These are phyloP conservation scores for Speleostelium caveatum DNA, from an alignment of 78 protist genomes.

Conservation along the genomic window DNA sequence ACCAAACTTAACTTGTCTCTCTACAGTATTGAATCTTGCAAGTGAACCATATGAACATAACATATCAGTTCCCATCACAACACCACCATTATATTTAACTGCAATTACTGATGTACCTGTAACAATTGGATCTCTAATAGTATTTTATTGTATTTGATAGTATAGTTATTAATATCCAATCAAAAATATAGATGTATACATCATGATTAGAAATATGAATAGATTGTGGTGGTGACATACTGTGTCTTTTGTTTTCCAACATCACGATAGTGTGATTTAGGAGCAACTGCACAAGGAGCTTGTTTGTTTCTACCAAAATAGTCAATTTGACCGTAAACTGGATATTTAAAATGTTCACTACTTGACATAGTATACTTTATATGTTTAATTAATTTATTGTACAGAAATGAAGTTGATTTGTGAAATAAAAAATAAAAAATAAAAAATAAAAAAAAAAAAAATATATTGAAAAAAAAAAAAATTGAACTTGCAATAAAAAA, in stretches of 20 bases:
- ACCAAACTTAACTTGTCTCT: slow-evolving; percentile 81
- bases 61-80: slow-evolving; percentile 94
- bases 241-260: slow-evolving; percentile 60
- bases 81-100: slow-evolving; percentile 94
- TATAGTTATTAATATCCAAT: background rate
- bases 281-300: background rate
- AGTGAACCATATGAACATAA: slow-evolving; percentile 93
- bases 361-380: too few species aligned
- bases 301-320: slow-evolving; percentile 23
- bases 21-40: slow-evolving; percentile 88
- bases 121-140: slow-evolving; percentile 86
- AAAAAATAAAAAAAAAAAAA: background rate
- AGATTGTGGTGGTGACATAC: background rate
- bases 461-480: background rate
- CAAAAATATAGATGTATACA: background rate
- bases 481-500: too few species aligned
- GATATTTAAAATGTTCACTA: slow-evolving; percentile 28
- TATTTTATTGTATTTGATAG: background rate
- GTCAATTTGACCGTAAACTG: slow-evolving; percentile 71
- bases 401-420: background rate
- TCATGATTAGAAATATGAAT: background rate
- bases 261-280: background rate
- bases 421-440: background rate
- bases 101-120: slow-evolving; percentile 96
- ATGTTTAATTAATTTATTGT: background rate